Evolutionary conservation across 1,139 yeast genomes (phyloP).

Genomic region (Pichia inconspicua): DNA sequence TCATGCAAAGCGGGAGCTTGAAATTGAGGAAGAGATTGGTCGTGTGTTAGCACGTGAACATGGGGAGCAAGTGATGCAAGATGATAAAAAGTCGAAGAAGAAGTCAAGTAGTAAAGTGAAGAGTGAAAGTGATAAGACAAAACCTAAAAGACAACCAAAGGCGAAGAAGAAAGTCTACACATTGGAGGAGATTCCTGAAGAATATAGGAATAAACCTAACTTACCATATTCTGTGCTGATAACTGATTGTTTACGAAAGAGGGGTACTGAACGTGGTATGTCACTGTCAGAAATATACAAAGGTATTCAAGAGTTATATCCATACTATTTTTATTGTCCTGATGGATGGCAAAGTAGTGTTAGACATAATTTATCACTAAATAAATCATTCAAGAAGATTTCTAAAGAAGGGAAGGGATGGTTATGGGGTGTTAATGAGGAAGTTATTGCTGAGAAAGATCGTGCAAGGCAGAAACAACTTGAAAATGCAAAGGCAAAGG

Average conservation of each 20-base stretch:
- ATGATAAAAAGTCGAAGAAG: conserved; percentile 1
- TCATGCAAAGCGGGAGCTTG: conserved; percentile 9
- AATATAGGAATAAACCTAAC: conserved; percentile 75
- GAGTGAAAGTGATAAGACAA: conserved; percentile 22
- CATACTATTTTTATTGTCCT: conserved; percentile 86
- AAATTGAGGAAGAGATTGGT: conserved; percentile 15
- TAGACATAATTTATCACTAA: conserved; percentile 77
- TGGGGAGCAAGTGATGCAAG: conserved; percentile 5
- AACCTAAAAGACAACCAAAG: conserved; percentile 41
- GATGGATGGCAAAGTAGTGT: conserved; percentile 98
- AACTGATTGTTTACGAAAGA: conserved; percentile 65
- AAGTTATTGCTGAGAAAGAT: conserved; percentile 74
- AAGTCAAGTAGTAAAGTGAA: conserved; percentile 2
- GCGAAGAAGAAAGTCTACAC: conserved; percentile 54
- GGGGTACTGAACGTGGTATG: conserved; percentile 60
- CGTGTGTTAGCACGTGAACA: conserved; percentile 15
- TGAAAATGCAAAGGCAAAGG: conserved; percentile 32
- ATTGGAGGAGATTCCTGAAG: conserved; percentile 77
- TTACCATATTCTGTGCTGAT: conserved; percentile 74
- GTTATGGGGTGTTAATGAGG: conserved; percentile 88
- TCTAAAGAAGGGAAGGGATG: conserved; percentile 82
- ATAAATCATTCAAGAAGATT: conserved; percentile 74
- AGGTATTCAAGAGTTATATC: conserved; percentile 79
- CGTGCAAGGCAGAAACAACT: conserved; percentile 62
- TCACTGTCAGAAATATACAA: conserved; percentile 80